Percentiles rank a stretch among this genome's conserved stretches.
Evolutionary conservation across 176 grass and related monocot species (phyloP).

Genomic region (Sorghum bicolor): DNA sequence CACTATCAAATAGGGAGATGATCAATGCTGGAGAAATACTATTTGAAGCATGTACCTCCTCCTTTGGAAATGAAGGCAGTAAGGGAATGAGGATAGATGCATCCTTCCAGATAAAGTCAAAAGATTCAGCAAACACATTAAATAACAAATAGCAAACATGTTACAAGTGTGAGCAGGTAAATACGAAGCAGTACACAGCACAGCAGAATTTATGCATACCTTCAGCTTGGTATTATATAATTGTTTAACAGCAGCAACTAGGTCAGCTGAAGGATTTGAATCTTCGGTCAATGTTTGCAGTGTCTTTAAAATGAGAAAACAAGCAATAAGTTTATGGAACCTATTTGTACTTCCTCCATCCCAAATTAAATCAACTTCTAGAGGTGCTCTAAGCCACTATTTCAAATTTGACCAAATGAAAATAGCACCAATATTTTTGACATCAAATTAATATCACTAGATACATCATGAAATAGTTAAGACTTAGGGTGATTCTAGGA

Average conservation of each 20-base stretch:
- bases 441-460: not conserved
- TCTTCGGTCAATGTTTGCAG: constrained; percentile 86
- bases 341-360: not conserved
- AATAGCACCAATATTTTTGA: not conserved
- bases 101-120: constrained; percentile 63
- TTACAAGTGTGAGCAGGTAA: not conserved
- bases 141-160: not conserved
- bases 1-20: not conserved
- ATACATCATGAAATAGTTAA: not conserved
- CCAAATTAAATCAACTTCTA: not conserved
- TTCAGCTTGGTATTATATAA: constrained; percentile 90
- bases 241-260: constrained; percentile 87
- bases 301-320: constrained; percentile 54
- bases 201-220: constrained; percentile 46
- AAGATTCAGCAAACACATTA: constrained; percentile 3
- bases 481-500: not conserved
- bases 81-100: constrained; percentile 93
- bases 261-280: constrained; percentile 75
- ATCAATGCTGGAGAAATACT: not conserved
- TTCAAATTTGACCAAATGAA: not conserved
- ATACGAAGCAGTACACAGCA: not conserved
- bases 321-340: constrained; percentile 18
- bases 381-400: not conserved
- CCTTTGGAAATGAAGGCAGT: constrained; percentile 89
- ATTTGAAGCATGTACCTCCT: constrained; percentile 63